Evolutionary conservation across 2,329 filamentous ascomycete species (phyloP), one percentile per base, ranked within the genome.

Genomic region (Amauroascus verrucosus): DNA sequence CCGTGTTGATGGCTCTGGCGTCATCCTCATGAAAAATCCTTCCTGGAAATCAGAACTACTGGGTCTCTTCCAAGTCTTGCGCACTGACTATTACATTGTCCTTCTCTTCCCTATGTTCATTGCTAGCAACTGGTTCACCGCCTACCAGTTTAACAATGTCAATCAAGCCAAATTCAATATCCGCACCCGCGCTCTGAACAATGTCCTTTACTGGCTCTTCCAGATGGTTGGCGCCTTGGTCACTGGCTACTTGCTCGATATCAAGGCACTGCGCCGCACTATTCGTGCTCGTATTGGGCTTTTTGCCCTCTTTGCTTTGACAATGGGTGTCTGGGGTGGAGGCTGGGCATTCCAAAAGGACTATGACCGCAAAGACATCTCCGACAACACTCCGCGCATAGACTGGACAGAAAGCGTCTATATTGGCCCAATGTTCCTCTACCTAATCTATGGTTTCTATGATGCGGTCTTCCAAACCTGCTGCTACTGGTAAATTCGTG

Each of bases 21-120:
- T 95, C 64, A 88, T 95, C 58, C 71, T 90, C 58, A 94, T 91
- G 85, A 91, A 93, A 75, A 86, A 94, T 69, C 89, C 89, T 2
- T 86, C 85, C 49, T 94, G 86, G 86, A 80, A 81, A 63, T 83
- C 85, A 2, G 89, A 95, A 70, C 69, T 95, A 57, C 58, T 78
- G 16, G 89, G 89, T 53, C 79, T 95, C 1, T 84, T 77, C 68
- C 78, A 93, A 67, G 88, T 85, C 0, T 71, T 95, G 54, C 71
- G 72, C 48, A 76, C 76, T 30, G 85, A 93, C 60, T 81, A 81
- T 5, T 90, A 84, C 71, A 84, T 93, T 62, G 58, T 90, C 53
- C 69, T 84, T 16, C 77, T 91, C 26, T 93, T 89, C 72, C 86
- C 86, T 63, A 86, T 89, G 83, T 89, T 90, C 72, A 78, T 86